Base-by-base conservation (phyloP, 1,284 basidiomycete genomes). In the Apiotrichum montevideense region DNA sequence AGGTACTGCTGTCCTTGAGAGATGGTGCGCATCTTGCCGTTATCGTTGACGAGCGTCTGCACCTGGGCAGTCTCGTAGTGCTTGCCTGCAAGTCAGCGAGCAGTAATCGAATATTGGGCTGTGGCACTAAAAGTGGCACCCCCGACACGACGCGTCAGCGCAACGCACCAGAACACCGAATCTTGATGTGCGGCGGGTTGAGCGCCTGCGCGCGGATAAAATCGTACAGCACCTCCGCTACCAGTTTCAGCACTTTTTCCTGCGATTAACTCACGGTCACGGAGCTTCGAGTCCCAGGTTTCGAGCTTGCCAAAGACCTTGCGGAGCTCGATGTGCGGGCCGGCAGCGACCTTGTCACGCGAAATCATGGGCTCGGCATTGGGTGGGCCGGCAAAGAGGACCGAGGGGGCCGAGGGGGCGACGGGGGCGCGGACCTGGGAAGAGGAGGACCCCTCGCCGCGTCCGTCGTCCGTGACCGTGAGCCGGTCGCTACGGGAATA, bases 171-270 rank as follows among this genome's bases (percentile, higher is more conserved):
- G 13, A 43, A 48, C 66, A 66, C 21, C 61, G 57, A 14, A 74
- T 37, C 46, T 58, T 61, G 40, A 71, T 42, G 10, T 56, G 44
- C 4, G 72, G 71, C 0, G 61, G 57, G 4, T 29, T 35, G 39
- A 68, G 63, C 0, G 73, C 56, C 48, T 63, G 59, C 9, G 51
- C 45, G 41, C 67, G 62, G 40, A 75, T 43, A 35, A 64, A 74
- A 59, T 75, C 66, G 58, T 72, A 74, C 51, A 75, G 63, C 0
- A 57, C 52, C 3, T 57, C 49, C 13, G 72, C 71, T 73, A 54
- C 1, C 11, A 0, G 40, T 47, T 15, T 49, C 43, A n/a, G 11
- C 11, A 6, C 21, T 4, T 33, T 2, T 14, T 10, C 34, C 9
- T 14, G 32, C 3, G 7, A 34, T 33, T 9, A 6, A 40, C 69